Evolutionary conservation across 2,329 filamentous ascomycete genomes (phyloP).

Genomic region (Sporothrix brasiliensis): DNA sequence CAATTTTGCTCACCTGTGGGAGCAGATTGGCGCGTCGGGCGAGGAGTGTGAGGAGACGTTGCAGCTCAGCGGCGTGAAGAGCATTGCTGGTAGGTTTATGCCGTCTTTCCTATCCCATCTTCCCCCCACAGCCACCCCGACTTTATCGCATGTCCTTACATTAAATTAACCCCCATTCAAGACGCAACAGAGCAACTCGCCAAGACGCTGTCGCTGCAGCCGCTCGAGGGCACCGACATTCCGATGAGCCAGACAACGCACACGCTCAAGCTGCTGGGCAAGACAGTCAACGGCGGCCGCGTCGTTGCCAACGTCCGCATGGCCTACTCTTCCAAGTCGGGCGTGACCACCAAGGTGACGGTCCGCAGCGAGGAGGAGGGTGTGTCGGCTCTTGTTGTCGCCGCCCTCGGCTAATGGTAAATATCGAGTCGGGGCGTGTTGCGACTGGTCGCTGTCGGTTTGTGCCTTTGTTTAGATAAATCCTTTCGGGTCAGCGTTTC

Average conservation of each 20-base stretch:
- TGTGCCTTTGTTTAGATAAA: slow-evolving; percentile 13
- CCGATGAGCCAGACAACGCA: slow-evolving; percentile 87
- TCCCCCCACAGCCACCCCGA: slow-evolving; percentile 32
- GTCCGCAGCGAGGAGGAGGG: slow-evolving; percentile 91
- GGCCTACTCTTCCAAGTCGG: slow-evolving; percentile 89
- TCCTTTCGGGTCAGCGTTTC: slow-evolving; percentile 24
- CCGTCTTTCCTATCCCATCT: neutral
- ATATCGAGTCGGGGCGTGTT: neutral
- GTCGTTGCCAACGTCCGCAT: slow-evolving; percentile 88
- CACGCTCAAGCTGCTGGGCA: slow-evolving; percentile 92
- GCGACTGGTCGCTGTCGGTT: neutral
- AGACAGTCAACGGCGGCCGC: slow-evolving; percentile 86
- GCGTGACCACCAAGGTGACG: slow-evolving; percentile 93
- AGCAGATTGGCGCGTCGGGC: slow-evolving; percentile 84
- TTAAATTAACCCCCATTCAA: slow-evolving; percentile 42
- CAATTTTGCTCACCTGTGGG: slow-evolving; percentile 95
- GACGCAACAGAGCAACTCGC: slow-evolving; percentile 92
- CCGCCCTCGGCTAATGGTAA: slow-evolving; percentile 72
- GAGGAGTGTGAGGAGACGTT: slow-evolving; percentile 91
- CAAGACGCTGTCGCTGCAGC: slow-evolving; percentile 84
- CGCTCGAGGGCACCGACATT: slow-evolving; percentile 91
- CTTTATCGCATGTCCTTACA: neutral
- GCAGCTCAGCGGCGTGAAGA: slow-evolving; percentile 84
- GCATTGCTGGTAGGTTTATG: slow-evolving; percentile 78
- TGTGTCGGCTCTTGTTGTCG: slow-evolving; percentile 80